Evolutionary conservation across 2,329 filamentous ascomycete species (phyloP), one percentile per base, ranked within the genome.

Genomic region (Penicillium sp.): DNA sequence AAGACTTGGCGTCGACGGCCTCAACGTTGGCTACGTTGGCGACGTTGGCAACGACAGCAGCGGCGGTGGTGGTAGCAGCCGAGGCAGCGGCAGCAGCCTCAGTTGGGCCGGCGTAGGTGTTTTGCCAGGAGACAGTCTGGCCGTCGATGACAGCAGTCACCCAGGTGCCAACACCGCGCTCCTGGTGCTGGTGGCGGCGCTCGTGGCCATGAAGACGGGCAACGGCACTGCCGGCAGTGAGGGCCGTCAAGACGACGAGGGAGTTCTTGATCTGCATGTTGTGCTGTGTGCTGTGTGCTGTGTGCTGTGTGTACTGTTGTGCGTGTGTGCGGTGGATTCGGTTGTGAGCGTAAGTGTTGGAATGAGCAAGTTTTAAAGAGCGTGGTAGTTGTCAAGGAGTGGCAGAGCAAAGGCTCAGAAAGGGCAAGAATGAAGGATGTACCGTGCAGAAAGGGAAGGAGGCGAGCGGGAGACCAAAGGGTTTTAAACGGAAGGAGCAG

Each of bases 231-330:
- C 71, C 65, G 58, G 71, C 71, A 62, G 68, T 66, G 66, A 74
- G 54, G 52, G 71, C 71, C 55, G 69, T 66, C 55, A 72, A 58
- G 57, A 74, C 60, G 55, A 72, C 55, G 59, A 72, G 46, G 20
- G 71, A 68, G 62, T 71, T 70, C 61, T 74, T 72, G 63, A 74
- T 57, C 59, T 72, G 70, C 72, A 74, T 74, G 28, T 21, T 18
- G 20, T 38, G 18, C 3, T 18, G 3, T n/a, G 11, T 23, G 11
- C 20, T 42, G 21, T 42, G 30, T 28, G 47, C 18, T 56, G 46
- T 52, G 21, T 3, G 21, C 18, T 8, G n/a, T n/a, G n/a, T n/a
- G n/a, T n/a, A n/a, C n/a, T n/a, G n/a, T n/a, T 20, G 38, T 55
- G 38, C 8, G 40, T 23, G 38, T 20, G 1, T 11, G 3, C 28